phyloP scores from a whole-genome alignment of 2,329 filamentous ascomycete genomes.

The Cordyceps cateniannulata region DNA sequence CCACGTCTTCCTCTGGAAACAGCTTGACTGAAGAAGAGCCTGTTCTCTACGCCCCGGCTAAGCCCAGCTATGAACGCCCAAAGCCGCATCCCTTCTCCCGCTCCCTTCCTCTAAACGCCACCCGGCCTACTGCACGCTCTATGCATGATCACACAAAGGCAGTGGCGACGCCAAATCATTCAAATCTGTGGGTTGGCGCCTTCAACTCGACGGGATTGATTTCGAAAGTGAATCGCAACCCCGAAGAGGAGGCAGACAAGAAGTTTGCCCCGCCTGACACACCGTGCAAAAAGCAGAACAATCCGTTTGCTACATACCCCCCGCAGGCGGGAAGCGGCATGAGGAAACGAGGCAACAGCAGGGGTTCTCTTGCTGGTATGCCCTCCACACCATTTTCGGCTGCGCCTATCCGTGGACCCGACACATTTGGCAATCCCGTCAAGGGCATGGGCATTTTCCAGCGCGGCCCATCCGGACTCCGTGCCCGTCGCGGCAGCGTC shows the following conservation, averaged over 20 bases:
- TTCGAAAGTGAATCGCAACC: constrained; percentile 85
- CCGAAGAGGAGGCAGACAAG: constrained; percentile 57
- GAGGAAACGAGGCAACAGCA: constrained; percentile 54
- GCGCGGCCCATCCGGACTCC: constrained; percentile 41
- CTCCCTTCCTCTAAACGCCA: constrained; percentile 33
- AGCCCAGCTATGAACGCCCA: constrained; percentile 20
- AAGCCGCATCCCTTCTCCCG: constrained; percentile 31
- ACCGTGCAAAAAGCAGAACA: constrained; percentile 81
- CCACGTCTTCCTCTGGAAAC: constrained; percentile 78
- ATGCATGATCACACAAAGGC: constrained; percentile 24
- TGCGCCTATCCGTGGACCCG: constrained; percentile 40
- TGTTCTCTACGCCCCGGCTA: constrained; percentile 24
- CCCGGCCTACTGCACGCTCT: constrained; percentile 26
- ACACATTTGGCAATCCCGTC: constrained; percentile 47
- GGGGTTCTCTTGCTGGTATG: constrained; percentile 64
- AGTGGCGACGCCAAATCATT: constrained; percentile 40
- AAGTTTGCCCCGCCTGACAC: constrained; percentile 82
- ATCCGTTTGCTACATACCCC: constrained; percentile 61
- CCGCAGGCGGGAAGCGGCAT: constrained; percentile 52
- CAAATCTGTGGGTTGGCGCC: constrained; percentile 63
- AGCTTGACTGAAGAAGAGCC: constrained; percentile 65
- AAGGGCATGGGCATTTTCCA: constrained; percentile 62
- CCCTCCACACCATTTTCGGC: constrained; percentile 78
- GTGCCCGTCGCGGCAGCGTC: constrained; percentile 59
- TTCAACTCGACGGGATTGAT: constrained; percentile 94